These are phyloP conservation scores for button mushroom (Agaricus bisporus) DNA, from an alignment of 768 basidiomycete genomes.

Conservation along the genomic window DNA sequence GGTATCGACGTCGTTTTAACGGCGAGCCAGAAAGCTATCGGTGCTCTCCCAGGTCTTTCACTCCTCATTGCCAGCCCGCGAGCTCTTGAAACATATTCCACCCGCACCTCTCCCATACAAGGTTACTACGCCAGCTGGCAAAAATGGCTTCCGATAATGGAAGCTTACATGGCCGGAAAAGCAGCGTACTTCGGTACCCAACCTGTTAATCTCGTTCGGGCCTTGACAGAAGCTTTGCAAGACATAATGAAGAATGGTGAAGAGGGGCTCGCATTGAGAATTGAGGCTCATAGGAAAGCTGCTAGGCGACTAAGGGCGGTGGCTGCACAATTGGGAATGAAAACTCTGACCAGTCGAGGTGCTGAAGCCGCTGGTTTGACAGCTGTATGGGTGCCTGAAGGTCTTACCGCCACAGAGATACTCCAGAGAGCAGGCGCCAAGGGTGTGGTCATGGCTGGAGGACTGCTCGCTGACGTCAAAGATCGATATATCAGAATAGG, in stretches of 20 bases:
- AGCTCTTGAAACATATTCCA: conserved; percentile 44
- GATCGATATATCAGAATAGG: conserved; percentile 71
- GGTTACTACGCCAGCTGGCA: conserved; percentile 82
- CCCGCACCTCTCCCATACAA: conserved; percentile 2
- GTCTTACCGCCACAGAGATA: conserved; percentile 59
- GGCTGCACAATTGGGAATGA: conserved; percentile 59
- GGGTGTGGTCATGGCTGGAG: conserved; percentile 74
- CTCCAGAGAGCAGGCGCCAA: conserved; percentile 58
- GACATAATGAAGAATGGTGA: conserved; percentile 52
- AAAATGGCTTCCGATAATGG: conserved; percentile 86
- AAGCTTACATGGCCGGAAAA: conserved; percentile 67
- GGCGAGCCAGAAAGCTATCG: conserved; percentile 83
- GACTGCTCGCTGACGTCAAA: conserved; percentile 75
- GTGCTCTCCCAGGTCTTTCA: conserved; percentile 81
- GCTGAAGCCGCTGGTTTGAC: conserved; percentile 79
- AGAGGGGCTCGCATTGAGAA: conserved; percentile 64
- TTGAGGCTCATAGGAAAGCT: conserved; percentile 60
- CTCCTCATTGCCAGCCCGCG: conserved; percentile 69
- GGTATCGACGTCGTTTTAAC: conserved; percentile 75
- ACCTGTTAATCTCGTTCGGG: conserved; percentile 81
- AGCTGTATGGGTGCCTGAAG: conserved; percentile 77
- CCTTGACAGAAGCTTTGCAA: conserved; percentile 70
- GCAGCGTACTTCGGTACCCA: conserved; percentile 88
- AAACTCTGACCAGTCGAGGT: conserved; percentile 50
- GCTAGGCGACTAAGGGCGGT: conserved; percentile 59